phyloP scores from a whole-genome alignment of 1,139 yeast species.

The Saccharomyces pastorianus region DNA sequence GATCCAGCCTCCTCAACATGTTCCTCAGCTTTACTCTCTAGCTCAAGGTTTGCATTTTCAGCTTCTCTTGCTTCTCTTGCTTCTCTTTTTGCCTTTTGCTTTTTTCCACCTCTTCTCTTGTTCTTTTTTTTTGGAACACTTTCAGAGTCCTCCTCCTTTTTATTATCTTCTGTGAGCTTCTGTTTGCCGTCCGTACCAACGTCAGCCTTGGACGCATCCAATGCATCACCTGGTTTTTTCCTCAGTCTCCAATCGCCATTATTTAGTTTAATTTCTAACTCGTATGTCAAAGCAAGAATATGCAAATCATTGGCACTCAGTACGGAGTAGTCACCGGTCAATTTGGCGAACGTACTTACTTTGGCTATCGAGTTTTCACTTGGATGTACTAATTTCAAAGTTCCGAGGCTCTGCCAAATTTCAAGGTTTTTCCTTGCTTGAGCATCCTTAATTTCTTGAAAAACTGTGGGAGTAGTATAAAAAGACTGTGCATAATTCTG shows the following conservation, averaged over 20 bases:
- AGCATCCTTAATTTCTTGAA: constrained; percentile 79
- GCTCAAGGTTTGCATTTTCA: constrained; percentile 10
- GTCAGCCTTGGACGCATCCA: constrained; percentile 9
- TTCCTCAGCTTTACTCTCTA: constrained; percentile 10
- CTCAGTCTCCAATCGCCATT: constrained; percentile 64
- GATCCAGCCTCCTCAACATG: constrained; percentile 6
- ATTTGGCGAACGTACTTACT: constrained; percentile 67
- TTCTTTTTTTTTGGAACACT: constrained; percentile 34
- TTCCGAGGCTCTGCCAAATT: constrained; percentile 61
- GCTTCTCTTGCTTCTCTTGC: constrained; percentile 11
- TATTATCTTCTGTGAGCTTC: constrained; percentile 7
- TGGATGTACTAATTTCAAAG: constrained; percentile 65
- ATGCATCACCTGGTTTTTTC: constrained; percentile 58
- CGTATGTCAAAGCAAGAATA: constrained; percentile 84
- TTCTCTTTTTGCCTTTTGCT: constrained; percentile 50
- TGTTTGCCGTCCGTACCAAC: constrained; percentile 13
- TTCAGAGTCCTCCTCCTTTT: constrained; percentile 4
- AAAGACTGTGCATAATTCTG: constrained; percentile 61
- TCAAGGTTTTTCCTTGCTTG: constrained; percentile 67
- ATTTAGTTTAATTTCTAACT: constrained; percentile 65
- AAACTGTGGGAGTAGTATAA: constrained; percentile 89
- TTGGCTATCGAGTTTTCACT: constrained; percentile 51
- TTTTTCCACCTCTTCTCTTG: constrained; percentile 57
- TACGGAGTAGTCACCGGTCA: constrained; percentile 87
- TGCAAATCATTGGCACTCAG: constrained; percentile 87